Evolutionary conservation across 2,329 filamentous ascomycete genomes (phyloP).

Genomic region (Sclerotinia trifoliorum): DNA sequence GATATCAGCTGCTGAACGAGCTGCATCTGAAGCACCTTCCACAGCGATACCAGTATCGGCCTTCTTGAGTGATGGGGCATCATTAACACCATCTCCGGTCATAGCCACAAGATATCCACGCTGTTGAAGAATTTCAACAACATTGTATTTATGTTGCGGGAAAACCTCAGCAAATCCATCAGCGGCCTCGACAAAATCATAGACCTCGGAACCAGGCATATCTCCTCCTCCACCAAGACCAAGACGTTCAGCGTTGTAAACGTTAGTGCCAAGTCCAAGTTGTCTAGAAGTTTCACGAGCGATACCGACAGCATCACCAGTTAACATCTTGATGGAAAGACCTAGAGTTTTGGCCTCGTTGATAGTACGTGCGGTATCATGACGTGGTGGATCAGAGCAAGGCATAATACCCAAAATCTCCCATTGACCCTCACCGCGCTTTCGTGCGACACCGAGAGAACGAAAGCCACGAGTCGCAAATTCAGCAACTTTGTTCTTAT

Average conservation of each 20-base stretch:
- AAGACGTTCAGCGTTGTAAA: conserved; percentile 90
- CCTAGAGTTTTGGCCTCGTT: conserved; percentile 85
- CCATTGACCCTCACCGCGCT: conserved; percentile 78
- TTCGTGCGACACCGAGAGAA: conserved; percentile 89
- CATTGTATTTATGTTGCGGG: conserved; percentile 93
- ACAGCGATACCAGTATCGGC: conserved; percentile 96
- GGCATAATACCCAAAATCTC: conserved; percentile 95
- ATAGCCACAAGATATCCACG: conserved; percentile 92
- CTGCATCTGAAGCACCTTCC: conserved; percentile 87
- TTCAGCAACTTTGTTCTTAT: conserved; percentile 90
- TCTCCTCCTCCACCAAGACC: conserved; percentile 87
- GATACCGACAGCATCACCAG: conserved; percentile 90
- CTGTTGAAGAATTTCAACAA: conserved; percentile 90
- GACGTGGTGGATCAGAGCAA: conserved; percentile 85
- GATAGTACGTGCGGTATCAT: conserved; percentile 88
- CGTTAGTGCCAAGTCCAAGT: conserved; percentile 86
- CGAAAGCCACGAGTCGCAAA: conserved; percentile 92
- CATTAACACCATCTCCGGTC: conserved; percentile 95
- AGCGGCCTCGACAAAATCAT: conserved; percentile 92
- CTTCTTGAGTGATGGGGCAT: conserved; percentile 89
- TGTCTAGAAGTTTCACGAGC: conserved; percentile 88
- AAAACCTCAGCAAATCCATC: conserved; percentile 95
- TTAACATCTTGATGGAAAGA: conserved; percentile 94
- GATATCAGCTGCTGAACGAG: conserved; percentile 87
- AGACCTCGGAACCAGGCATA: conserved; percentile 91